Conservation (phyloP, 306 rosid genomes). For the Vachellia collinsii region DNA sequence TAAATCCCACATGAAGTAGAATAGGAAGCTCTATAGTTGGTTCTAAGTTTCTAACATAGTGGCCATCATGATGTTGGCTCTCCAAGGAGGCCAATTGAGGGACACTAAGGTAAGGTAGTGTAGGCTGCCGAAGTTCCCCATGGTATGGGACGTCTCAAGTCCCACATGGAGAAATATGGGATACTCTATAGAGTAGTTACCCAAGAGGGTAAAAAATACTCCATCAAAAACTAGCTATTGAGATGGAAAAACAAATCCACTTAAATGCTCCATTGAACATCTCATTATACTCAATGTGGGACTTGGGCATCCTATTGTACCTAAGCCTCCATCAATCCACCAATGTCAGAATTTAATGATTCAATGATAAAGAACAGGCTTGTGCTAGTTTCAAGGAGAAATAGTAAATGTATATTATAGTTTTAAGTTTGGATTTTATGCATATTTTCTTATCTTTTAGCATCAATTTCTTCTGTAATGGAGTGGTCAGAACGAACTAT, state of each 20-base stretch:
- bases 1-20: too few relatives aligned
- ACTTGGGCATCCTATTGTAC: not conserved
- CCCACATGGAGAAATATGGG: not conserved
- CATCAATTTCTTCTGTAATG: not conserved
- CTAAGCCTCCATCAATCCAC: not conserved
- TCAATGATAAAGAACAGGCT: not conserved
- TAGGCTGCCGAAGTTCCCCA: not conserved
- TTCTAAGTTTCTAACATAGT: not conserved
- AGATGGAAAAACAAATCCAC: not conserved
- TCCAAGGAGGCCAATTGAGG: not conserved
- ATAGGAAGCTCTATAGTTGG: not conserved
- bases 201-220: not conserved
- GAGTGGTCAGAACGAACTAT: not conserved
- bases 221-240: not conserved
- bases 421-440: slow-evolving; percentile 5
- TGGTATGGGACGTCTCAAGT: not conserved
- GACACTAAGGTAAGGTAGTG: not conserved
- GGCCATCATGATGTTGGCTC: not conserved
- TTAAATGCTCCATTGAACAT: not conserved
- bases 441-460: not conserved
- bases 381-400: not conserved
- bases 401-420: not conserved
- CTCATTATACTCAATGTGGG: not conserved
- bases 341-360: not conserved
- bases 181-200: not conserved